phyloP scores from a whole-genome alignment of 2,329 filamentous ascomycete species.

The Colletotrichum sp. region DNA sequence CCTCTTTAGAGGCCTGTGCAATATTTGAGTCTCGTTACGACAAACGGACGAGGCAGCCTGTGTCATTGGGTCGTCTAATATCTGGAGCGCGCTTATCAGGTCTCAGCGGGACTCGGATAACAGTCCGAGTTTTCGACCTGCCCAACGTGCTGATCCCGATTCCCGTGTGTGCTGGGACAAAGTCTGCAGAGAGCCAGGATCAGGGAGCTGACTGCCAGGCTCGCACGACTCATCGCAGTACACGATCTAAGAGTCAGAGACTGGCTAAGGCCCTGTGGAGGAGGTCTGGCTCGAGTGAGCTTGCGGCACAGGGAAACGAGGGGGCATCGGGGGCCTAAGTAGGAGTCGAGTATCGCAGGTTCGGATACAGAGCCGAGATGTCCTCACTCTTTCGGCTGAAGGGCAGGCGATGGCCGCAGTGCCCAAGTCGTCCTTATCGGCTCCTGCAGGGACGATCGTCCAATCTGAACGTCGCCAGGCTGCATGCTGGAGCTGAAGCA shows the following conservation, averaged over 20 bases:
- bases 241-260: constrained; percentile 6
- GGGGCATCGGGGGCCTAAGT: background rate
- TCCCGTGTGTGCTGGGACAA: background rate
- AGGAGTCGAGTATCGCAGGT: background rate
- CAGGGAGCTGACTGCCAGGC: constrained; percentile 4
- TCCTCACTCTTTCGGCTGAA: background rate
- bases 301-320: background rate
- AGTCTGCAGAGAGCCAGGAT: constrained; percentile 7
- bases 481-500: background rate
- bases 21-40: background rate
- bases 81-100: constrained; percentile 12
- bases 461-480: background rate
- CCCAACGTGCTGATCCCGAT: constrained; percentile 2
- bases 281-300: background rate
- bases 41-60: background rate
- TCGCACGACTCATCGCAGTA: constrained; percentile 7
- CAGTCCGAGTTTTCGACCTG: constrained; percentile 10
- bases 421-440: background rate
- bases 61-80: background rate
- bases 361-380: background rate
- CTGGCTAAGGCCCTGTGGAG: constrained; percentile 3
- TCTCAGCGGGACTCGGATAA: constrained; percentile 11
- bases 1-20: background rate
- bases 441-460: background rate
- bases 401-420: background rate